Base-by-base conservation (phyloP, 257 asterid genomes). In the Solanum dulcamara region DNA sequence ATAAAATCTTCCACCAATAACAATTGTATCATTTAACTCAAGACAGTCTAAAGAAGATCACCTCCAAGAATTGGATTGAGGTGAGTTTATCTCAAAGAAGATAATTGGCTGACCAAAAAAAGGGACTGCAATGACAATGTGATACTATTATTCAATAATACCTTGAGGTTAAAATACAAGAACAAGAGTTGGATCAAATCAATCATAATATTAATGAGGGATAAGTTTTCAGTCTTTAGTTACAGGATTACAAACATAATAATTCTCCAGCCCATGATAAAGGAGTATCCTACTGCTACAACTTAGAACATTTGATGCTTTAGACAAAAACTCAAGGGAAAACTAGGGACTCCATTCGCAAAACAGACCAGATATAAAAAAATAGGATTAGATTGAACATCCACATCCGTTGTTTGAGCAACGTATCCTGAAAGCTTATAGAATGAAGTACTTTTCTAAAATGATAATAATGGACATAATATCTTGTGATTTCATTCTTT, bases 231-330 rank as follows among this genome's bases (percentile, higher is more conserved):
- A 87, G 5, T 85, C 86, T 51, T 62, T 7, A 12, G 80, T 92
- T 42, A 88, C 87, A 18, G 94, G 91, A 80, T 88, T 92, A 91
- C 92, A 91, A 24, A 92, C 72, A 67, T 85, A 89, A 87, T 50
- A 50, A 50, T 50, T 6, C 22, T 50, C 22, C 57, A 3, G 1
- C 57, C 57, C 57, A 7, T 0, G 5, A 50, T 22, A 50, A 50
- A 50, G 57, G 22, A 50, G 8, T 50, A 50, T 3, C 57, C 57
- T 15, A 50, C 57, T 0, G 2, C 17, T 50, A 50, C 5, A 66
- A 66, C 74, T 30, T 2, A 5, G 20, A 15, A 14, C 17, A 14
- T 14, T 6, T 32, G 13, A 2, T 15, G 5, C 12, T 26, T 30
- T 22, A 64, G 40, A 17, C 32, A 33, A 66, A 17, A 15, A 9